Evolutionary conservation across 495 filamentous ascomycete genomes (phyloP), one percentile per base, ranked within the genome.

Genomic region (Saxophila tyrrhenica): DNA sequence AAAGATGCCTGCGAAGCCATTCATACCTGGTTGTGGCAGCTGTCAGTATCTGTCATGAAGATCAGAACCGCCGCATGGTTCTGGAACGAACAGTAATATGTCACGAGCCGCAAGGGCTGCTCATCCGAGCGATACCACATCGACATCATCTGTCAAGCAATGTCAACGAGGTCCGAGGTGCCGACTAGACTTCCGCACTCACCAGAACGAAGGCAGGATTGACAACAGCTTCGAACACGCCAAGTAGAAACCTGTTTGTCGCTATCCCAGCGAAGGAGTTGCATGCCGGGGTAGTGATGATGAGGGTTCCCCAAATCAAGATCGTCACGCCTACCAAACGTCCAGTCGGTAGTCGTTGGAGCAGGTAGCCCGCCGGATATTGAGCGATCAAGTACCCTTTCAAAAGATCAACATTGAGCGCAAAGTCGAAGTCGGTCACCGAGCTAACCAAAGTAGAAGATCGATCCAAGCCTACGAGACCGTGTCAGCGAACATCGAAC

Each of bases 121-220:
- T 81, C 77, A 11, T 67, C 63, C 0, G 69, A 53, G 0, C 64
- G 73, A 61, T 79, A 83, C 76, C 76, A 81, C 71, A 79, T 78
- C 3, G 72, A 70, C 64, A 77, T 77, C 25, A 39, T 39, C 9
- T 39, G 9, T 9, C 35, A 9, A n/a, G 35, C 9, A 39, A 39
- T 39, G n/a, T 39, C n/a, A n/a, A n/a, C n/a, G n/a, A n/a, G 35
- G n/a, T 39, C 35, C 9, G 35, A 39, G 35, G 35, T 39, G 35
- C n/a, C 35, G 35, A n/a, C n/a, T n/a, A n/a, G n/a, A n/a, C n/a
- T 39, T 9, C n/a, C 9, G 9, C n/a, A n/a, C 35, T 9, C 35
- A 79, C 68, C 1, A 82, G 67, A 0, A 81, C 70, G 52, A 82
- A 78, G 0, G 73, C 76, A 0, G 80, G 80, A 47, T 78, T 79